Conservation (phyloP, 257 asterid genomes). For the Nicotiana undulata region DNA sequence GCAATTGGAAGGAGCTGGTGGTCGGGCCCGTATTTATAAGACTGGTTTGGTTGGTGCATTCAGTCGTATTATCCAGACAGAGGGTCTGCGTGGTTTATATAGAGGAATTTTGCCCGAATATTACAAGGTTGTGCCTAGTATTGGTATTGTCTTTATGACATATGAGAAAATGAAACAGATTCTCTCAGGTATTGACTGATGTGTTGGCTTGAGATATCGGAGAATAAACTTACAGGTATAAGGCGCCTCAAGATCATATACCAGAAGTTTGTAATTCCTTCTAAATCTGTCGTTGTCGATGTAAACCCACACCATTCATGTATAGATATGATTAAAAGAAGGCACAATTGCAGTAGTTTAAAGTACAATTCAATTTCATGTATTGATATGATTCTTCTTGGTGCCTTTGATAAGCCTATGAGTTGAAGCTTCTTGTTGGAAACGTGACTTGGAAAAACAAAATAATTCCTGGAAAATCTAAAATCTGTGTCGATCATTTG, state of each 20-base stretch:
- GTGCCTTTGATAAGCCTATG: neutral
- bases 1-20: conserved; percentile 91
- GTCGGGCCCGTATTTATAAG: conserved; percentile 60
- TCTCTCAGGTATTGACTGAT: conserved; percentile 39
- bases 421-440: neutral
- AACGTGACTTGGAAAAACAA: neutral
- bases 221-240: neutral
- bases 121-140: conserved; percentile 79
- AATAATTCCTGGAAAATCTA: neutral
- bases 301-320: conserved; percentile 1
- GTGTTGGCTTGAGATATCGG: conserved; percentile 13
- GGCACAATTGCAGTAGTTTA: neutral
- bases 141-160: conserved; percentile 78
- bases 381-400: neutral
- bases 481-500: neutral
- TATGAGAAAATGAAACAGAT: conserved; percentile 70
- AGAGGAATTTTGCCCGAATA: conserved; percentile 79
- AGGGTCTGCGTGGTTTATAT: conserved; percentile 61
- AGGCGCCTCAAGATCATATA: neutral
- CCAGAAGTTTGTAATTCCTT: neutral
- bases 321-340: neutral
- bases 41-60: conserved; percentile 56
- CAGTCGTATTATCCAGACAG: conserved; percentile 41
- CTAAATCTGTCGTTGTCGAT: neutral
- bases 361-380: neutral